Conservation (phyloP, 148 eudicot species). For the Cornus controversa region DNA sequence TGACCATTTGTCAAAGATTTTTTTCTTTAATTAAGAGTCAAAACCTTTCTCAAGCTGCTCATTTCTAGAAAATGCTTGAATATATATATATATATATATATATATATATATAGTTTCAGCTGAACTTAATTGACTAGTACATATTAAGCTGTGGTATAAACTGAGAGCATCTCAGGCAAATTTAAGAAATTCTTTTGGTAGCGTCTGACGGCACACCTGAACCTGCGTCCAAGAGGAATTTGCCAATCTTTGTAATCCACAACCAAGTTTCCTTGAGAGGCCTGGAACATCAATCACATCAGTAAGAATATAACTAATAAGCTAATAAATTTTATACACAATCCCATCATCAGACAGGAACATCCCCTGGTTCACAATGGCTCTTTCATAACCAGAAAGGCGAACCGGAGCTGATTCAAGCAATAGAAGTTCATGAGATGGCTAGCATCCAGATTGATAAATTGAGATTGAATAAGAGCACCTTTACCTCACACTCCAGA, state of each 20-base stretch:
- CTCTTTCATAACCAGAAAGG: background rate
- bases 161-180: too few species aligned
- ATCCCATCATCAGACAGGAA: background rate
- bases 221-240: slow-evolving; percentile 96
- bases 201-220: slow-evolving; percentile 53
- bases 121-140: background rate
- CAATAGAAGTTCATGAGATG: background rate
- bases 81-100: too few species aligned
- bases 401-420: slow-evolving; percentile 3
- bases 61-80: background rate
- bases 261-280: slow-evolving; percentile 70
- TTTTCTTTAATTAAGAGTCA: background rate
- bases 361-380: background rate
- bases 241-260: slow-evolving; percentile 99
- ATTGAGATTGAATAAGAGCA: background rate
- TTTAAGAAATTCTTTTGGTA: background rate
- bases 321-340: slow-evolving; percentile 1
- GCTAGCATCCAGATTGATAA: slow-evolving; percentile 4
- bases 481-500: background rate
- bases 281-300: slow-evolving; percentile 40
- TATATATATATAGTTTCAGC: too few species aligned
- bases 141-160: background rate
- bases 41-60: background rate
- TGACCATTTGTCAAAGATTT: background rate
- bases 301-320: background rate